Conservation (phyloP, 805 yeast genomes). For the Candida bentonensis region DNA sequence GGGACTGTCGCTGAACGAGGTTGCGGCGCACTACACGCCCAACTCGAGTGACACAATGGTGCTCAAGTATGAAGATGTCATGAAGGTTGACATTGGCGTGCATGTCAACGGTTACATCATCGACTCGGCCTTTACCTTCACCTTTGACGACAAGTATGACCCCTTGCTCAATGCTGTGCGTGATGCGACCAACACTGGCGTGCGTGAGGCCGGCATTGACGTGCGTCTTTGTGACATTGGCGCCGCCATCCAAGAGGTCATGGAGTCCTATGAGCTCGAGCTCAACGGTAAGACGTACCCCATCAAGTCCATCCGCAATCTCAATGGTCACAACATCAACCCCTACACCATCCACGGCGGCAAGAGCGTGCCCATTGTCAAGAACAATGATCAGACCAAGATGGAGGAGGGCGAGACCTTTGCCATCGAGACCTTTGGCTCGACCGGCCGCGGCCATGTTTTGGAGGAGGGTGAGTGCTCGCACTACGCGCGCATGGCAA, state of each 20-base stretch:
- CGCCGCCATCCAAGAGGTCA: conserved; percentile 88
- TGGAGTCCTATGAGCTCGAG: conserved; percentile 94
- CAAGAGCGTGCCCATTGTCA: conserved; percentile 91
- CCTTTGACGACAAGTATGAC: conserved; percentile 78
- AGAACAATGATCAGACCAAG: conserved; percentile 84
- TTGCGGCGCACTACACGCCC: conserved; percentile 97
- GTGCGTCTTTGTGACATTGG: conserved; percentile 92
- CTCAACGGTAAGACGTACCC: conserved; percentile 75
- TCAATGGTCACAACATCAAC: conserved; percentile 87
- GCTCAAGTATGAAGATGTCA: conserved; percentile 73
- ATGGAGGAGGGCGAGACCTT: conserved; percentile 98
- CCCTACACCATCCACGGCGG: conserved; percentile 85
- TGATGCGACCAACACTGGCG: conserved; percentile 90
- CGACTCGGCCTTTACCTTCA: conserved; percentile 88
- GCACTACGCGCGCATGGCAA: conserved; percentile 63
- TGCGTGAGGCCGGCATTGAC: conserved; percentile 87
- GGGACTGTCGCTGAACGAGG: conserved; percentile 85
- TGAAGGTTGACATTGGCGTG: conserved; percentile 95
- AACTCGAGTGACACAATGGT: conserved; percentile 85
- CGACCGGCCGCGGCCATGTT: conserved; percentile 91
- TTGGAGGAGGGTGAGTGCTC: conserved; percentile 82
- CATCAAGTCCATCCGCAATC: conserved; percentile 77
- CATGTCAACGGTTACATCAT: conserved; percentile 90
- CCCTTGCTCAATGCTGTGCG: conserved; percentile 68
- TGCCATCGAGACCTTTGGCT: conserved; percentile 97